Evolutionary conservation across 2,329 filamentous ascomycete genomes (phyloP), one percentile per base, ranked within the genome.

Genomic region (Fusarium hostae): DNA sequence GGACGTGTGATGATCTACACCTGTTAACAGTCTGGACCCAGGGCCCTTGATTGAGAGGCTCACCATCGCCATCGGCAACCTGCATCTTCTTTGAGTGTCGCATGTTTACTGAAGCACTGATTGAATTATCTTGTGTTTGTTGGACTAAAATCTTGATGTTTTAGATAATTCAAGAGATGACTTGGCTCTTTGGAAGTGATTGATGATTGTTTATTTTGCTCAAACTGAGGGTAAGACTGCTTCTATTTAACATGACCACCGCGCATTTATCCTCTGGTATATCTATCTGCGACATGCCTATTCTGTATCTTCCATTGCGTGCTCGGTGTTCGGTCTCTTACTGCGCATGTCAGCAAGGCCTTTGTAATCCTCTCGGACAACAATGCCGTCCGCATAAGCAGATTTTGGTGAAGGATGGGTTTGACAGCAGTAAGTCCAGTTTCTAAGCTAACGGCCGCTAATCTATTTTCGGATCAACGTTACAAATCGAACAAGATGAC

Each of bases 391-490:
- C 40, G 51, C 51, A 58, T 61, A 61, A 61, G 51, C 58, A 57
- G 39, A 43, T 30, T 43, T 47, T 56, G 61, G n/a, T 13, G 34
- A 30, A 16, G 9, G 24, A 37, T 52, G 48, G 32, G 18, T 39
- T 52, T 52, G 22, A 16, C 18, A 26, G 5, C 48, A 39, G 34
- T 26, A 26, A 43, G 40, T 20, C 16, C 16, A 32, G 70, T 70
- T 70, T 70, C 67, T 71, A 70, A 70, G 62, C 68, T 37, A 44
- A 24, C 24, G 18, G n/a, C n/a, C 35, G 15, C 63, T 66, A 66
- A 39, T 2, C 61, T 28, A 1, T 5, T 26, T 45, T 47, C 3
- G 61, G 34, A 15, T 22, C 50, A 39, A n/a, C 6, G 18, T 68
- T 63, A 63, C 57, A 63, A 68, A 68, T 68, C 58, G 20, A n/a